phyloP scores from a whole-genome alignment of 345 rosid genomes.

The Gossypium raimondii region DNA sequence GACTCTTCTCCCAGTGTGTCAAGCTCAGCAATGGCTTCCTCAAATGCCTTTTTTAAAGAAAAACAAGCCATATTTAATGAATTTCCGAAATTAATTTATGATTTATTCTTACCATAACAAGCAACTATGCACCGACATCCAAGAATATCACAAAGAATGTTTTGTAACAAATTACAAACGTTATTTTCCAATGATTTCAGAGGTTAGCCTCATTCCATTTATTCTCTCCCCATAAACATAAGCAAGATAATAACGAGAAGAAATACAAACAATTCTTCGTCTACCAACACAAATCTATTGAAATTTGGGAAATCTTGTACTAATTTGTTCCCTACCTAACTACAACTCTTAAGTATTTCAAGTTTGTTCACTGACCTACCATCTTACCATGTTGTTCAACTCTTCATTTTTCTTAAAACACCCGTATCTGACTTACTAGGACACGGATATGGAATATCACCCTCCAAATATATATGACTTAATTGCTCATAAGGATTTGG shows the following conservation, averaged over 20 bases:
- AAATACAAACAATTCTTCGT: background rate
- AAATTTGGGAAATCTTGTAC: background rate
- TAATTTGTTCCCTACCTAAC: background rate
- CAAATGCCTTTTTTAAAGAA: conserved; percentile 56
- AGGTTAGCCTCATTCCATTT: background rate
- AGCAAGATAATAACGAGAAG: background rate
- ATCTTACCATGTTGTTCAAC: background rate
- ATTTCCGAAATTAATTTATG: background rate
- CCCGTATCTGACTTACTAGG: no score
- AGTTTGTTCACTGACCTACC: background rate
- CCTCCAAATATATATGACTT: no score
- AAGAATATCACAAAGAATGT: background rate
- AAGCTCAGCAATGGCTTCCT: conserved; percentile 94
- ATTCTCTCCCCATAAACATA: background rate
- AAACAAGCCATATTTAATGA: background rate
- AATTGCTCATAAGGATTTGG: background rate
- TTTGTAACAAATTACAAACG: background rate
- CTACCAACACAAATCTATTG: background rate
- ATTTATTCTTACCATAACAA: background rate
- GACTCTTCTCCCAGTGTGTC: conserved; percentile 92
- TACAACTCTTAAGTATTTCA: background rate
- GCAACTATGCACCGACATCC: background rate
- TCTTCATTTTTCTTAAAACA: no score
- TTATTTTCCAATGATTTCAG: background rate
- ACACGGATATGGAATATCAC: no score